Conservation (phyloP, 768 basidiomycete genomes). For the Melanogaster broomeanus region DNA sequence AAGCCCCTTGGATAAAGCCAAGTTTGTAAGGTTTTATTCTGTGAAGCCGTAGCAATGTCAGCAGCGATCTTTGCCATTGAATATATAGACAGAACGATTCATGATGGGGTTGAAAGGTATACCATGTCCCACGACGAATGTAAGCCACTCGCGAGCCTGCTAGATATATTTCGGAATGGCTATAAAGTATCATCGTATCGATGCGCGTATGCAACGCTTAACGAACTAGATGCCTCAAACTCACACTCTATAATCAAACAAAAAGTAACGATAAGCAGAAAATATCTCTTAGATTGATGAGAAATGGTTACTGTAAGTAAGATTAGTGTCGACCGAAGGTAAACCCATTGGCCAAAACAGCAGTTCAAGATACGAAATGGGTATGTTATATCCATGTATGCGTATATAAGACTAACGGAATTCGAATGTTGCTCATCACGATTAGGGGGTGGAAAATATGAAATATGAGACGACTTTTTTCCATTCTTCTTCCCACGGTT, state of each 20-base stretch:
- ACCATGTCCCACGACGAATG: slow-evolving; percentile 59
- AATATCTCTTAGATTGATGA: too few species aligned
- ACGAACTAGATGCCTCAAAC: too few species aligned
- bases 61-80: not conserved
- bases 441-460: not conserved
- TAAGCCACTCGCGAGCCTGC: slow-evolving; percentile 63
- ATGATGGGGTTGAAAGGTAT: slow-evolving; percentile 76
- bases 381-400: slow-evolving; percentile 62
- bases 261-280: too few species aligned
- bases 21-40: slow-evolving; percentile 75
- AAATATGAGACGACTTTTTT: slow-evolving; percentile 52
- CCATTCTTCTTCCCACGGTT: slow-evolving; percentile 75
- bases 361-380: slow-evolving; percentile 22
- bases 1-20: slow-evolving; percentile 83
- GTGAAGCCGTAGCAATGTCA: slow-evolving; percentile 2
- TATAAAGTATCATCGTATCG: slow-evolving; percentile 55
- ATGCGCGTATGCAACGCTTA: not conserved
- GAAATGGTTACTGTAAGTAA: too few species aligned
- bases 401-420: slow-evolving; percentile 97
- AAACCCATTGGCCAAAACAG: too few species aligned
- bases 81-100: slow-evolving; percentile 31
- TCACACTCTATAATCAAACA: too few species aligned
- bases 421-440: slow-evolving; percentile 61
- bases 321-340: too few species aligned
- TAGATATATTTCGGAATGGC: slow-evolving; percentile 76